phyloP scores from a whole-genome alignment of 1,284 basidiomycete species.

The Ceratobasidium theobromae region DNA sequence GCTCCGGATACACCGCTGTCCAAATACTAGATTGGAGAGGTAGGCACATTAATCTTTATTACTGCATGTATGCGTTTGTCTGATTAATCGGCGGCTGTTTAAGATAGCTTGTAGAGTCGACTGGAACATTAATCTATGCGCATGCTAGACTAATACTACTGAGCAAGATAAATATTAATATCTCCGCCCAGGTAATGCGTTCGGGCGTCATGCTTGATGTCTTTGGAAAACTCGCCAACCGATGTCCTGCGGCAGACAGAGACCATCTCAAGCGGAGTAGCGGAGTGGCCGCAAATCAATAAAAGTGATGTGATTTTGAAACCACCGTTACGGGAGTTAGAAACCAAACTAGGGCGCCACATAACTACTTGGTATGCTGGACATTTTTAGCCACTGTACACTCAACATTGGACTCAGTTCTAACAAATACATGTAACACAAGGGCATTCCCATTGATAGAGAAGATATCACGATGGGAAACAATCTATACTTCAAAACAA shows the following conservation, averaged over 20 bases:
- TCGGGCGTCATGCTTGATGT: constrained; percentile 22
- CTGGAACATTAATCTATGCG: too few relatives aligned
- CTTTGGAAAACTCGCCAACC: constrained; percentile 14
- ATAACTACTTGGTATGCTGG: background rate
- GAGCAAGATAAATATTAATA: too few relatives aligned
- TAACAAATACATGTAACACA: background rate
- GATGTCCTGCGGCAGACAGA: constrained; percentile 24
- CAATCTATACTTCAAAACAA: constrained; percentile 7
- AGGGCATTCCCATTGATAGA: constrained; percentile 15
- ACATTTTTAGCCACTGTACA: background rate
- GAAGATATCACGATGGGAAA: background rate
- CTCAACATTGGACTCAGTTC: background rate
- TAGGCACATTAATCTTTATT: background rate
- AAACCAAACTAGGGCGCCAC: constrained; percentile 19
- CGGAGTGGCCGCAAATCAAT: constrained; percentile 7
- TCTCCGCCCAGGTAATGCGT: constrained; percentile 15
- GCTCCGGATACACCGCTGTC: constrained; percentile 1
- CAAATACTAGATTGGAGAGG: constrained; percentile 24
- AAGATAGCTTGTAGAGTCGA: constrained; percentile 21
- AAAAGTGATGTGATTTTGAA: background rate
- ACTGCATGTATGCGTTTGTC: too few relatives aligned
- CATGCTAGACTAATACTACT: too few relatives aligned
- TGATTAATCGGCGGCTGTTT: too few relatives aligned
- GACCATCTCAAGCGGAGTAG: constrained; percentile 18
- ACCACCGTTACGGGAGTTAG: constrained; percentile 1